These are phyloP conservation scores for Alternaria gaisen DNA, from an alignment of 2,329 filamentous ascomycete species.

Conservation along the genomic window DNA sequence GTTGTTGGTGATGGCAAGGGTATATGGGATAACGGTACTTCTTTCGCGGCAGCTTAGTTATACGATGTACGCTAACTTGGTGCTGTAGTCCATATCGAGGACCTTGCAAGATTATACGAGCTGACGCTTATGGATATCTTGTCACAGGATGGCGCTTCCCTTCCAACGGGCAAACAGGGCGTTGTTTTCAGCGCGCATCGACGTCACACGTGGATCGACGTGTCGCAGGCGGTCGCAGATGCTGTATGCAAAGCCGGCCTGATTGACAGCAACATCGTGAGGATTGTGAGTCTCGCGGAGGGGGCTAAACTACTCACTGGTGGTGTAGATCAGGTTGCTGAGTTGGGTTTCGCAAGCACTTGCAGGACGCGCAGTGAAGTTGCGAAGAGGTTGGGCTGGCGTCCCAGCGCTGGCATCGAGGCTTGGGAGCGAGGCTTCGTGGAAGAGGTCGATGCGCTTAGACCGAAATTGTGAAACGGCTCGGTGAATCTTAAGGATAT, in stretches of 20 bases:
- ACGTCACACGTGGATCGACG: constrained; percentile 2
- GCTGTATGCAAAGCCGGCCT: constrained; percentile 1
- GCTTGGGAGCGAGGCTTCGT: constrained; percentile 7
- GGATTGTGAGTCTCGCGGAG: background rate
- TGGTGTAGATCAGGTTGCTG: constrained; percentile 2
- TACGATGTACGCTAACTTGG: background rate
- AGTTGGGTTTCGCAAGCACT: constrained; percentile 2
- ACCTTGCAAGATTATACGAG: background rate
- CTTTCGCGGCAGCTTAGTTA: background rate
- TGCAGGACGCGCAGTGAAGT: constrained; percentile 2
- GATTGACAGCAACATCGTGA: background rate
- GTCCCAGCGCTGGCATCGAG: background rate
- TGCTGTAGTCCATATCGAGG: background rate
- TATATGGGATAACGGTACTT: constrained; percentile 7
- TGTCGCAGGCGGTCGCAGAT: constrained; percentile 3
- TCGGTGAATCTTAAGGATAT: background rate
- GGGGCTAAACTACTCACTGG: constrained; percentile 1
- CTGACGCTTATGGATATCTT: background rate
- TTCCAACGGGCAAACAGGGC: constrained; percentile 4
- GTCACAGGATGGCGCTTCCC: constrained; percentile 1
- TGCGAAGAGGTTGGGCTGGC: constrained; percentile 1
- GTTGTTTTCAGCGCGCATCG: constrained; percentile 5
- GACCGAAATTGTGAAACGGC: constrained; percentile 2
- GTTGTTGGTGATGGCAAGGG: constrained; percentile 4
- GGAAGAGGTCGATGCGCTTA: constrained; percentile 1